phyloP scores from a whole-genome alignment of 2,329 filamentous ascomycete species.

The Colletotrichum navitas region DNA sequence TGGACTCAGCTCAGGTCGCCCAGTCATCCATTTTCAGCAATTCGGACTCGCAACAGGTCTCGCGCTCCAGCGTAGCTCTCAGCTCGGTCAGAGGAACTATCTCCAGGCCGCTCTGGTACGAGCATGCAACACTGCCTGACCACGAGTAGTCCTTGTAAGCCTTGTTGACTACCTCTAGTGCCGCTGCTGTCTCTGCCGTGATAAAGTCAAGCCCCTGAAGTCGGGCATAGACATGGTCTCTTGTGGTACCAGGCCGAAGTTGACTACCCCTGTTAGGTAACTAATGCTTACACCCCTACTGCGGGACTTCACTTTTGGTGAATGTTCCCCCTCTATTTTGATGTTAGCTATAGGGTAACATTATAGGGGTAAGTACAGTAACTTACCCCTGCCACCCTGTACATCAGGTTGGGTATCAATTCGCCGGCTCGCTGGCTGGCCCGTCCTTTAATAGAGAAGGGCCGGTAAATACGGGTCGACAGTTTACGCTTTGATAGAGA shows the following conservation, averaged over 20 bases:
- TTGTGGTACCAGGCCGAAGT: too few species aligned
- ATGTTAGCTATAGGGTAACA: too few species aligned
- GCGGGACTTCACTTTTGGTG: too few species aligned
- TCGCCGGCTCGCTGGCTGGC: background rate
- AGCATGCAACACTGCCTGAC: background rate
- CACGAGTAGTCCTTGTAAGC: constrained; percentile 6
- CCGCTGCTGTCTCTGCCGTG: background rate
- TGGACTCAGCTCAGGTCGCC: background rate
- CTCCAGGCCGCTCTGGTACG: background rate
- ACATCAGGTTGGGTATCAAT: background rate
- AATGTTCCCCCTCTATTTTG: too few species aligned
- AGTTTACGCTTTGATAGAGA: constrained; percentile 37
- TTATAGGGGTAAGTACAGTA: too few species aligned
- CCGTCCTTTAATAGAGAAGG: constrained; percentile 36
- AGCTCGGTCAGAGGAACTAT: background rate
- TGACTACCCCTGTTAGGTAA: too few species aligned
- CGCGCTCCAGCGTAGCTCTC: background rate
- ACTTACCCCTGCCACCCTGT: too few species aligned
- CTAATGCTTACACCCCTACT: too few species aligned
- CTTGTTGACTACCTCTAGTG: constrained; percentile 9
- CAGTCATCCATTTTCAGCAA: background rate
- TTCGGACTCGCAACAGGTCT: background rate
- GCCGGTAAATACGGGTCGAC: constrained; percentile 42
- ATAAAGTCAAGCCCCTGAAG: constrained; percentile 15
- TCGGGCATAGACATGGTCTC: too few species aligned